Base-by-base conservation (phyloP, 1,284 basidiomycete species). In the Trichosporon sp. region DNA sequence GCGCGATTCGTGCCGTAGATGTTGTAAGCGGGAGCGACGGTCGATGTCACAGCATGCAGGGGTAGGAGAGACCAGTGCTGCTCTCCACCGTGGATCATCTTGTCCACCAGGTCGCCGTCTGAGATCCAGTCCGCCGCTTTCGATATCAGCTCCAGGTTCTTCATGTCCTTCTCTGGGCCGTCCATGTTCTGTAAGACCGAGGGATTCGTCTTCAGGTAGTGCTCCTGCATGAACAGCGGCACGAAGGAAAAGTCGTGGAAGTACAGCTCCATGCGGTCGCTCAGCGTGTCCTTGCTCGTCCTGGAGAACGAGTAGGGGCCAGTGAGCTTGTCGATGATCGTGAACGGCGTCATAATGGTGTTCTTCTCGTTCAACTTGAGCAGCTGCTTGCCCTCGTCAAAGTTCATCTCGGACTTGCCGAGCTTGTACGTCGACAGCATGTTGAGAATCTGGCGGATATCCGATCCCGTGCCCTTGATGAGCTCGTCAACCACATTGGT, bases 41-140 rank as follows among this genome's bases (percentile, higher is more conserved):
- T 88, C 0, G 95, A 98, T 59, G 88, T 88, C 9, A 97, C 87
- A 0, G 93, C 93, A 75, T 99, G 96, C 0, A 93, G 79, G 0
- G 95, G 96, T 87, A 99, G 92, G 60, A 99, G 82, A 4, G 88
- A 86, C 95, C 95, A 99, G 73, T 98, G 94, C 76, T 97, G 95
- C 78, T 98, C 92, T 0, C 90, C 92, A 90, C 93, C 90, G 75
- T 96, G 95, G 73, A 99, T 97, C 78, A 97, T 85, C 6, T 88
- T 83, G 77, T 98, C 95, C 0, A 99, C 88, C n/a, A 98, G 81
- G 80, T 99, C 95, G 1, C 90, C 92, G 72, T 99, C 95, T 0
- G 95, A 96, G 71, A 99, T 90, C 11, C 92, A 91, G 19, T 90
- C 88, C 0, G 94, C 88, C 2, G 95, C 95, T 67, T 87, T 86